These are phyloP conservation scores for Corchorus olitorius DNA, from an alignment of 345 rosid species.

Conservation along the genomic window DNA sequence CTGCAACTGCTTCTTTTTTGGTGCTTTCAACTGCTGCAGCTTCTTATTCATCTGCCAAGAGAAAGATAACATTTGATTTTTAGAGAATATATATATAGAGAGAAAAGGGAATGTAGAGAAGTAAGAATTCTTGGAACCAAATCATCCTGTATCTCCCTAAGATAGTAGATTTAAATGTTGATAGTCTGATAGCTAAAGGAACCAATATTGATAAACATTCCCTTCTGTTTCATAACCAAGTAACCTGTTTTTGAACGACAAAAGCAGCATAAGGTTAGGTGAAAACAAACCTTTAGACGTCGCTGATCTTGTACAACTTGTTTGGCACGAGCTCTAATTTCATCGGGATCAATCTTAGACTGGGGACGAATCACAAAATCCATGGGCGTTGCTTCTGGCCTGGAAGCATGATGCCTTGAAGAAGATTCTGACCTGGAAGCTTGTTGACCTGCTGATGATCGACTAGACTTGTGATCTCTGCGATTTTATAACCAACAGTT, in stretches of 20 bases:
- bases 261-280: neutral
- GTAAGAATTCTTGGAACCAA: neutral
- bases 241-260: neutral
- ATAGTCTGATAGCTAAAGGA: neutral
- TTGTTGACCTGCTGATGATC: conserved; percentile 58
- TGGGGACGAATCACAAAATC: conserved; percentile 94
- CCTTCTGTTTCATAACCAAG: neutral
- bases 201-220: neutral
- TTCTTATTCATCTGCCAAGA: conserved; percentile 85
- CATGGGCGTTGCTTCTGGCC: conserved; percentile 96
- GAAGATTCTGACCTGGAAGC: conserved; percentile 75
- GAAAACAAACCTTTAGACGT: conserved; percentile 68
- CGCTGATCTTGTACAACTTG: conserved; percentile 88
- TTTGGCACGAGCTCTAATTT: conserved; percentile 82
- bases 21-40: conserved; percentile 94
- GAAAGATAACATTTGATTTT: neutral
- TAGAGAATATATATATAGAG: conserved; percentile 8
- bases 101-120: neutral
- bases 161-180: neutral
- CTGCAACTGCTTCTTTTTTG: conserved; percentile 89
- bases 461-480: conserved; percentile 74
- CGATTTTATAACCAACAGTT: conserved; percentile 22
- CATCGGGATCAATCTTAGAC: conserved; percentile 92
- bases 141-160: neutral
- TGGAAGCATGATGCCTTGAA: conserved; percentile 66